Base-by-base conservation (phyloP, 2,329 filamentous ascomycete species). In the Dendrostoma leiphaemia region DNA sequence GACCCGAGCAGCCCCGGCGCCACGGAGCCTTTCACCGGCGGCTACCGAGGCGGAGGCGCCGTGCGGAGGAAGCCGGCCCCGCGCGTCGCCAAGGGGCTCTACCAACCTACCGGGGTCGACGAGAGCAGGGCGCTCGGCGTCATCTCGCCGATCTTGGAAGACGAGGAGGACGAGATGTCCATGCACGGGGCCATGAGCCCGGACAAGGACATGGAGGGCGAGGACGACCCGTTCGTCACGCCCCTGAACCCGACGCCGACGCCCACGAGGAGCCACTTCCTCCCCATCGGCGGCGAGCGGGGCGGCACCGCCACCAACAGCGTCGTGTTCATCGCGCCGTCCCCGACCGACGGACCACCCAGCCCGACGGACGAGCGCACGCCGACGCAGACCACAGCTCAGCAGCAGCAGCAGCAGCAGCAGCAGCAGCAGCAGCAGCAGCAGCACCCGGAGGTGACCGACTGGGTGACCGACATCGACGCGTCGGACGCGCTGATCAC, bases 131-230 rank as follows among this genome's bases (percentile, higher is more conserved):
- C 34, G 45, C 56, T 45, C 34, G 53, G 24, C 29, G 70, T 67
- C 2, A 84, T 84, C 58, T 79, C 83, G 58, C 81, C 81, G 1
- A 84, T 84, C 56, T 75, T 81, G 59, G 81, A 84, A 59, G 80
- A 79, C 8, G 81, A 82, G 35, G 81, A 84, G 59, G 80, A 83
- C 29, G 77, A 75, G 59, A 60, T 38, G 56, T 67, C 51, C 48
- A 58, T 47, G 48, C 61, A 53, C 15, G 44, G 60, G 63, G 53
- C 56, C 6, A 60, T 58, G 21, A 59, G 53, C 23, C 58, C 57
- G 7, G 58, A 60, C 10, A 55, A 56, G 26, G 61, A 63, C 10
- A 35, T 45, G 21, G 56, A 60, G 48, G 54, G 48, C 35, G 50
- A 51, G 6, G 50, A 45, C 70, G 79, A 83, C 61, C 80, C 79